Base-by-base conservation (phyloP, 139 green algal genomes). In the Chlamydomonas sp. region DNA sequence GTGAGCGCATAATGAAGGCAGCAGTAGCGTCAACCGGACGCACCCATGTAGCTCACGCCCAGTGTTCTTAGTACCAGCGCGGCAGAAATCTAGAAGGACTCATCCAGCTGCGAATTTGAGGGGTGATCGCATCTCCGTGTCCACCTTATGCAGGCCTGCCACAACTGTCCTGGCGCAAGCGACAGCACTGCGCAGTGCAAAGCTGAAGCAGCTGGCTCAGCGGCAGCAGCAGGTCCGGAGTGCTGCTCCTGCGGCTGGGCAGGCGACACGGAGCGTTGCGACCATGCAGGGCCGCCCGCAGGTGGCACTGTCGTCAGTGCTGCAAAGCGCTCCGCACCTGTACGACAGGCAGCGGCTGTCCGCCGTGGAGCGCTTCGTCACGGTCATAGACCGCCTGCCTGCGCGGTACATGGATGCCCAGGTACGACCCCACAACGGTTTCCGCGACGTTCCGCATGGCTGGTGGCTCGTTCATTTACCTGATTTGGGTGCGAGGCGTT, bases 301-400 rank as follows among this genome's bases (percentile, higher is more conserved):
- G 4, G 64, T 94, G 58, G 31, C 61, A 59, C 86, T 94, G 16
- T 93, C 91, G 3, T 58, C 75, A 5, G 78, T 93, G 58, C 81
- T 95, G 67, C 75, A 82, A 31, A 76, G 88, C 18, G 63, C 57
- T 7, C 93, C 93, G 20, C 80, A 91, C 5, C 68, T 93, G 81
- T 96, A 95, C 80, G 88, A 93, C 58, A 57, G 88, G n/a, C 68
- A 90, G 59, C 94, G 93, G 81, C 80, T 96, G 7, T 89, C 90
- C 6, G 91, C 77, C 4, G 93, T 94, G 72, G 92, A 94, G 77
- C 85, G 87, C 5, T 92, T 89, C 72, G 67, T 96, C 1, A 93
- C 91, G 0, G 10, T 79, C 8, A 66, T 96, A 49, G 93, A 96
- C 63, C 10, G 80, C 20, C 67, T 96, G 75, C 93, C 93, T 67